Percentiles rank a stretch among this genome's conserved stretches.
phyloP scores from a whole-genome alignment of 495 filamentous ascomycete species.

The Penicillium odoratum region DNA sequence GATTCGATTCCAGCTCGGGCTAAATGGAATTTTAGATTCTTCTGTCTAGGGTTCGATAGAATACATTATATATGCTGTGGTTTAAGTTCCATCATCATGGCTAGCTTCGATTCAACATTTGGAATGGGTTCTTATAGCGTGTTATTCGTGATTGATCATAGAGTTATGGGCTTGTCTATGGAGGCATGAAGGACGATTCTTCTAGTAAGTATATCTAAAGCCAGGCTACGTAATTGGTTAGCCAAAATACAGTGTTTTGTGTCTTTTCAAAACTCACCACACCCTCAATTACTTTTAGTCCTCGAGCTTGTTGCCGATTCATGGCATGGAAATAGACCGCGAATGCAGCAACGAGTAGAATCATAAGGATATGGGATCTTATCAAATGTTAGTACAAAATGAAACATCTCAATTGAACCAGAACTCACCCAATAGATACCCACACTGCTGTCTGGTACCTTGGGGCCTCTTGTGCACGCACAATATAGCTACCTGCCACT shows the following conservation, averaged over 20 bases:
- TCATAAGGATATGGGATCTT: conserved; percentile 66
- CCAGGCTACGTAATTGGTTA: conserved; percentile 25
- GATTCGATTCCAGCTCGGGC: not conserved
- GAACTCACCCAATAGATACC: conserved; percentile 63
- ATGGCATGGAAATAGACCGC: conserved; percentile 60
- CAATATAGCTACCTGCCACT: conserved; percentile 75
- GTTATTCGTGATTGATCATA: not conserved
- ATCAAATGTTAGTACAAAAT: not conserved
- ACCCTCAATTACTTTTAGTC: conserved; percentile 53
- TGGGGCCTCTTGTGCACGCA: conserved; percentile 66
- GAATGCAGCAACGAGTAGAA: conserved; percentile 59
- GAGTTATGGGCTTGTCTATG: not conserved
- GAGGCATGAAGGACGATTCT: too few relatives aligned
- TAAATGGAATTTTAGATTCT: not conserved
- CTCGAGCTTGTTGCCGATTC: conserved; percentile 53
- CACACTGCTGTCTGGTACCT: conserved; percentile 69
- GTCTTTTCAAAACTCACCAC: conserved; percentile 36
- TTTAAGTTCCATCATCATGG: too few relatives aligned
- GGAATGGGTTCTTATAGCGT: not conserved
- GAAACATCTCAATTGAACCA: not conserved
- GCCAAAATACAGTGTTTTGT: not conserved
- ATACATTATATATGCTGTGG: not conserved
- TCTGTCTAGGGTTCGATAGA: not conserved
- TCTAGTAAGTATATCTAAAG: conserved; percentile 54
- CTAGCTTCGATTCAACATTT: not conserved